Conservation (phyloP, 148 eudicot species). For the Rhododendron vialii region DNA sequence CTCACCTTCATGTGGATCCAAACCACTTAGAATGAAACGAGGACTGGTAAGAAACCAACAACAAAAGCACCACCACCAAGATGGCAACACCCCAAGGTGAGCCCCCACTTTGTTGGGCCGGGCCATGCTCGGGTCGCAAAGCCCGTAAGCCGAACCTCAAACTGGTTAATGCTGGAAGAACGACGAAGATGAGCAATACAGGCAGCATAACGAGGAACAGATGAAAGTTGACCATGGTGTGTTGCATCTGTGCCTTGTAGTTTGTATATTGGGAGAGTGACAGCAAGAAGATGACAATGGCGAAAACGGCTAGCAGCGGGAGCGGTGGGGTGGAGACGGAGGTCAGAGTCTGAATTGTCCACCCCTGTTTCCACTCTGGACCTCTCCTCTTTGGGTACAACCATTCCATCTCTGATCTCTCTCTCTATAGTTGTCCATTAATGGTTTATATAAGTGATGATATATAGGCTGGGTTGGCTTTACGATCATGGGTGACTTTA, state of each 20-base stretch:
- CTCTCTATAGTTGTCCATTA: not conserved
- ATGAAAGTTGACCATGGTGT: slow-evolving; percentile 29
- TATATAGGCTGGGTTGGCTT: slow-evolving; percentile 8
- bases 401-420: slow-evolving; percentile 38
- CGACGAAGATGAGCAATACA: slow-evolving; percentile 26
- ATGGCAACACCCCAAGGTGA: slow-evolving; percentile 52
- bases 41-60: slow-evolving; percentile 47
- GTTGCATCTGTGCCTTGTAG: slow-evolving; percentile 38
- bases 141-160: slow-evolving; percentile 27
- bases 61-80: slow-evolving; percentile 36
- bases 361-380: slow-evolving; percentile 45
- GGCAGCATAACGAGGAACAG: slow-evolving; percentile 44
- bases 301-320: slow-evolving; percentile 55
- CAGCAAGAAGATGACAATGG: slow-evolving; percentile 52
- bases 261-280: slow-evolving; percentile 45
- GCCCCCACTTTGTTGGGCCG: slow-evolving; percentile 10
- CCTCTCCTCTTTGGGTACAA: slow-evolving; percentile 29
- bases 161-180: slow-evolving; percentile 36
- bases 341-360: slow-evolving; percentile 31
- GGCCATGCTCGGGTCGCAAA: not conserved
- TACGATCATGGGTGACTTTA: slow-evolving; percentile 18
- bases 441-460: slow-evolving; percentile 6
- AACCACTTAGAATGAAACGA: slow-evolving; percentile 49
- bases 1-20: slow-evolving; percentile 14
- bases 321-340: slow-evolving; percentile 56